These are phyloP conservation scores for Coniferiporia weirii DNA, from an alignment of 1,284 basidiomycete species.

Conservation along the genomic window DNA sequence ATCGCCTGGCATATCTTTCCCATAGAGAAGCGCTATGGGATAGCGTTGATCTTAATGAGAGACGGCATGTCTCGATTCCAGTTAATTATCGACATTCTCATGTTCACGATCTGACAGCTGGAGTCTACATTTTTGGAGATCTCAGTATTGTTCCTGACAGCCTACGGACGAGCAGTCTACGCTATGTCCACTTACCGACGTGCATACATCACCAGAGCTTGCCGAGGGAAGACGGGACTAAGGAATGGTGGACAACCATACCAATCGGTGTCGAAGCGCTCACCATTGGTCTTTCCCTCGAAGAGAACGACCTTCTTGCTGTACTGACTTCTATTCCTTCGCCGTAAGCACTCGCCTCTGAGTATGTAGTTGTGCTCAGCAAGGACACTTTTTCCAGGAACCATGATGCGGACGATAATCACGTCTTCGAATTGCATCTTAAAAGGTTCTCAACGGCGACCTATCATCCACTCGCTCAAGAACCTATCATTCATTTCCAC, in stretches of 20 bases:
- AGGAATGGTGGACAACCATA: constrained; percentile 1
- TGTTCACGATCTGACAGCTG: constrained; percentile 9
- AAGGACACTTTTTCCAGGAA: background rate
- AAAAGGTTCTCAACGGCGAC: constrained; percentile 34
- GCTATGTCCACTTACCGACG: constrained; percentile 13
- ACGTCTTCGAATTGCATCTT: constrained; percentile 4
- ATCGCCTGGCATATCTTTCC: constrained; percentile 8
- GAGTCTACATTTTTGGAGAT: constrained; percentile 17
- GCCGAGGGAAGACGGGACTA: background rate
- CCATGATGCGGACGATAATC: constrained; percentile 25
- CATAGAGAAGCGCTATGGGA: constrained; percentile 12
- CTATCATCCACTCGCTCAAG: constrained; percentile 36
- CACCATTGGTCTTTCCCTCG: constrained; percentile 41
- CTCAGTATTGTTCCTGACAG: constrained; percentile 10
- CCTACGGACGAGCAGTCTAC: constrained; percentile 8
- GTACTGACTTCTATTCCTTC: constrained; percentile 21
- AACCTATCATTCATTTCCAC: constrained; percentile 30
- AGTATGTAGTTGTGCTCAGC: constrained; percentile 21
- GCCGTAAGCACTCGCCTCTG: constrained; percentile 3
- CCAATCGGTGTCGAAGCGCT: constrained; percentile 13
- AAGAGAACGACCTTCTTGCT: constrained; percentile 45
- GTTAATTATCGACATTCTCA: constrained; percentile 13
- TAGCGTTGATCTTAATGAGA: background rate
- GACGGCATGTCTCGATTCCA: constrained; percentile 5
- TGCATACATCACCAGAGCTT: constrained; percentile 1